Base-by-base conservation (phyloP, 208 protist genomes). In the Trypanosoma cruzi region DNA sequence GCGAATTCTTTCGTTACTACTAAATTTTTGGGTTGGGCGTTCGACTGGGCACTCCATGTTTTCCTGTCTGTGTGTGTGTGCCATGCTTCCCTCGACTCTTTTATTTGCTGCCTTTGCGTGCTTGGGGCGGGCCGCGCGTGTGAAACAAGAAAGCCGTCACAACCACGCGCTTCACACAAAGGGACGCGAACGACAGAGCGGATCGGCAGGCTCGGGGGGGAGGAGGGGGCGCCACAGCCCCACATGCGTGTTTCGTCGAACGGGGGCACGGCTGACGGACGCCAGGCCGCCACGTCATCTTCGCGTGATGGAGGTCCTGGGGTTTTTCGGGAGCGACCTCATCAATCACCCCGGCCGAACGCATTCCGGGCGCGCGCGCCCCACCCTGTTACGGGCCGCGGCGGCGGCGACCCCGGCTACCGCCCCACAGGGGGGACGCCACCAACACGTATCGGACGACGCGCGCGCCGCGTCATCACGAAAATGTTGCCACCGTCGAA, bases 401-500 rank as follows among this genome's bases (percentile, higher is more conserved):
- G 95, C 68, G 73, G 93, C 7, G 81, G 65, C 49, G 66, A 16
- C 34, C 55, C 72, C 0, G 90, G 90, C 62, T 98, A 91, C 71
- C 81, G 84, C 44, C 97, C 98, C 64, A 62, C 18, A 73, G 79
- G 10, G 95, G 91, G 28, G 84, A 95, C 72, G 92, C 98, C 34
- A 54, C 63, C 8, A 83, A 85, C 46, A 36, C 71, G 0, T 83
- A 94, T 32, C 71, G 96, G 4, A 71, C 97, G 11, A 64, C 69
- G n/a, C 60, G 84, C 49, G 36, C 95, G 5, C 56, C 98, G 22
- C 40, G 82, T 48, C 69, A 73, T 7, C 68, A 95, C 50, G 11
- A 87, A n/a, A 89, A 98, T 55, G 96, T 98, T 76, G 97, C 93
- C n/a, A 80, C 98, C 50, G 77, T 98, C 4, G 81, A 99, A 77